Conservation (phyloP, 352 stramenopile genomes). For the Globisporangium iwayamae region DNA sequence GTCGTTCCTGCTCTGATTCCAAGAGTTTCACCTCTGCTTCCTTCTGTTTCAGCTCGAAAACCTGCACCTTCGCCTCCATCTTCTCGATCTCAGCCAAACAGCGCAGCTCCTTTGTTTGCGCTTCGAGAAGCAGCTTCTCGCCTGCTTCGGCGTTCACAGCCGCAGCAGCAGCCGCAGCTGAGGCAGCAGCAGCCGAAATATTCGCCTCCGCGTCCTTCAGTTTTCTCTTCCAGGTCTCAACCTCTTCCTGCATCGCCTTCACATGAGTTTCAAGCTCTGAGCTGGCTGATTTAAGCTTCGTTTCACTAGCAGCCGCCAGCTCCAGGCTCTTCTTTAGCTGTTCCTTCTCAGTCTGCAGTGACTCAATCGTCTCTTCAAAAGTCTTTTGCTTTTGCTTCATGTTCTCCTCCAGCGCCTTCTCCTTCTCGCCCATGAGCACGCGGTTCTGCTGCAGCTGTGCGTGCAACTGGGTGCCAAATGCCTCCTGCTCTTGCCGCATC, state of each 20-base stretch:
- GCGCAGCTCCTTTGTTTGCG: conserved; percentile 71
- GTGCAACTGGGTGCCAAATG: conserved; percentile 48
- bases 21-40: conserved; percentile 25
- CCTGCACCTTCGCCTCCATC: conserved; percentile 58
- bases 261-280: conserved; percentile 34
- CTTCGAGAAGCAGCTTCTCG: conserved; percentile 58
- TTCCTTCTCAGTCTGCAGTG: conserved; percentile 40
- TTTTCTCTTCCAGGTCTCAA: conserved; percentile 39
- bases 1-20: conserved; percentile 35
- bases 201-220: conserved; percentile 22
- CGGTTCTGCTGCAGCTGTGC: conserved; percentile 50
- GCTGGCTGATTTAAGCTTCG: conserved; percentile 26
- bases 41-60: conserved; percentile 37
- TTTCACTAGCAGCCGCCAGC: conserved; percentile 27
- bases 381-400: conserved; percentile 37
- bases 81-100: conserved; percentile 67
- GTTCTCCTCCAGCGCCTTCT: conserved; percentile 33
- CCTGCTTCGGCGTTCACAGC: conserved; percentile 26
- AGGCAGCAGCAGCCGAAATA: conserved; percentile 5
- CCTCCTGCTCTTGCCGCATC: conserved; percentile 61
- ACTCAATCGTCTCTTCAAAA: conserved; percentile 25
- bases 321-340: conserved; percentile 40
- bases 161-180: conserved; percentile 3
- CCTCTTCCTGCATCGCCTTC: conserved; percentile 29
- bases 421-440: conserved; percentile 41